phyloP scores from a whole-genome alignment of 768 basidiomycete genomes.

The Russula dissimulans region DNA sequence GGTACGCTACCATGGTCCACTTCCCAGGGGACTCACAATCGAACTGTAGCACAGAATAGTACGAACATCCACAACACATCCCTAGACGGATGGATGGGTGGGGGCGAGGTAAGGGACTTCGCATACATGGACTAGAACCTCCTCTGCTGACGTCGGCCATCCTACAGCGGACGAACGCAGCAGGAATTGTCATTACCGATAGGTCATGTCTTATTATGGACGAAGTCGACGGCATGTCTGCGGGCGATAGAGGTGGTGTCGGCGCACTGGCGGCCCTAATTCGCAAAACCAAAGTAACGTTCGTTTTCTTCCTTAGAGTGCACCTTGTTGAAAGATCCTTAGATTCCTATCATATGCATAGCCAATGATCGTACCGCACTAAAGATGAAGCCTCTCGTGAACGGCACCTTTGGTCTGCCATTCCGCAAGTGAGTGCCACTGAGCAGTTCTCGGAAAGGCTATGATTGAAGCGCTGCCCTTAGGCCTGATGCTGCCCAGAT shows the following conservation, averaged over 20 bases:
- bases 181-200: slow-evolving; percentile 68
- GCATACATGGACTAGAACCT: neutral
- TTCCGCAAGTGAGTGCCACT: slow-evolving; percentile 58
- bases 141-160: neutral
- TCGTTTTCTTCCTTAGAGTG: neutral
- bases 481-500: slow-evolving; percentile 73
- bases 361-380: slow-evolving; percentile 84
- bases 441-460: neutral
- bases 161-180: slow-evolving; percentile 47
- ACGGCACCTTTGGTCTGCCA: slow-evolving; percentile 61
- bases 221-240: slow-evolving; percentile 98
- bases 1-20: slow-evolving; percentile 33
- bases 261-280: slow-evolving; percentile 88
- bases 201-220: slow-evolving; percentile 94
- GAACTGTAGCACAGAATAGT: slow-evolving; percentile 44
- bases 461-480: neutral
- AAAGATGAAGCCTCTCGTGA: slow-evolving; percentile 80
- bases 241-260: slow-evolving; percentile 93
- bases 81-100: slow-evolving; percentile 76
- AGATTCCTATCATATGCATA: slow-evolving; percentile 97
- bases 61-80: slow-evolving; percentile 88
- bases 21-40: neutral
- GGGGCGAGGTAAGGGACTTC: slow-evolving; percentile 35
- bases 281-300: slow-evolving; percentile 77
- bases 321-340: neutral